These are phyloP conservation scores for Xylaria hypoxylon DNA, from an alignment of 2,329 filamentous ascomycete species.

Conservation along the genomic window DNA sequence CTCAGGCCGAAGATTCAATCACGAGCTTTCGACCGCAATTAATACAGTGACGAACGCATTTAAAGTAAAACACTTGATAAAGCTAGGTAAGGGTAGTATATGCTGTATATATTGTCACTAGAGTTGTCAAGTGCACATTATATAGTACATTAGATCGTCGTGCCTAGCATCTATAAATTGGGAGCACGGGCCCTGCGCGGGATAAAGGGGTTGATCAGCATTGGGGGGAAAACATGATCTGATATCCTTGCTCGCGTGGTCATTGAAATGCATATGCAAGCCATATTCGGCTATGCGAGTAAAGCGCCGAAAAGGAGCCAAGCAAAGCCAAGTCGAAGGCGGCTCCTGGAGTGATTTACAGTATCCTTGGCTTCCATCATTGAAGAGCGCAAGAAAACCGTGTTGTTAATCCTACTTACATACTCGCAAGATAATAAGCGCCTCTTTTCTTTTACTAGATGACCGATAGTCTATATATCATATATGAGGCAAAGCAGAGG, in stretches of 20 bases:
- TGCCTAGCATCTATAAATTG: background rate
- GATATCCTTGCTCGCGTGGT: background rate
- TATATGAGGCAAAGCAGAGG: background rate
- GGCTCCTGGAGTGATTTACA: background rate
- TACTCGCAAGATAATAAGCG: background rate
- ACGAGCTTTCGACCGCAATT: background rate
- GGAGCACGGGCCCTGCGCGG: background rate
- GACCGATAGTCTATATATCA: background rate
- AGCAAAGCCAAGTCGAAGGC: conserved; percentile 17
- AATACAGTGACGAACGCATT: too few species aligned
- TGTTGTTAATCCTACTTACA: background rate
- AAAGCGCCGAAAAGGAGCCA: conserved; percentile 13
- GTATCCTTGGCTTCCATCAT: background rate
- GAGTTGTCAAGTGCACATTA: background rate
- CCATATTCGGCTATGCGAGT: conserved; percentile 14
- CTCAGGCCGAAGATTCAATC: background rate
- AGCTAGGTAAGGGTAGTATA: too few species aligned
- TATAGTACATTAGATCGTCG: background rate
- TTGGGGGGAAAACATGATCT: background rate
- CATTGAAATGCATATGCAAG: background rate
- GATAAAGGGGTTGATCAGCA: conserved; percentile 17
- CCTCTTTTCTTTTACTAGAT: background rate
- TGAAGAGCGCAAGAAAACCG: background rate
- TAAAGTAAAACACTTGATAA: too few species aligned
- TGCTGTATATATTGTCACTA: background rate